These are phyloP conservation scores for Raffaelea arxii DNA, from an alignment of 2,329 filamentous ascomycete genomes.

Conservation along the genomic window DNA sequence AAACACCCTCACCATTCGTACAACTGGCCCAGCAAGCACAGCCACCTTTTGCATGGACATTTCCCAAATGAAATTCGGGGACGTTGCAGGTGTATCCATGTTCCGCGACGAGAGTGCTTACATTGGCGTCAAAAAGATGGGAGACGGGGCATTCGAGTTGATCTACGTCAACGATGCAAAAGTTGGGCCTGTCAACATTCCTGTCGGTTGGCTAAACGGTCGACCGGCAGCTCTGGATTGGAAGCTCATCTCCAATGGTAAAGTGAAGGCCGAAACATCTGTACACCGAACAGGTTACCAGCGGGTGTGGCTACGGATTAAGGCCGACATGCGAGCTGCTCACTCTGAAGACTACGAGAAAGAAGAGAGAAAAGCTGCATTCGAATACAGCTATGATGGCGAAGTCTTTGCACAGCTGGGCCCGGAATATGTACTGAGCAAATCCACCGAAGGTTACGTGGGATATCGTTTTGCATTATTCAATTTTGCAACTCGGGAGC, in stretches of 20 bases:
- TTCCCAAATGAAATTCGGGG: neutral
- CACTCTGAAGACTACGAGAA: neutral
- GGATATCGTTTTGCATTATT: neutral
- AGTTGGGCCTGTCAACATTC: neutral
- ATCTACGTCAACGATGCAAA: neutral
- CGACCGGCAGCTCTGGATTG: neutral
- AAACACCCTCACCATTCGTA: neutral
- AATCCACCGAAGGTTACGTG: neutral
- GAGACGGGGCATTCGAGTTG: neutral
- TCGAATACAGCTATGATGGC: neutral
- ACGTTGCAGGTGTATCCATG: neutral
- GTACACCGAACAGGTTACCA: neutral
- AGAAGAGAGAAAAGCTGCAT: neutral
- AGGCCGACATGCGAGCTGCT: neutral
- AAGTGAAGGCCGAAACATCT: neutral
- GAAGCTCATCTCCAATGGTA: neutral
- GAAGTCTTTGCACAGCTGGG: neutral
- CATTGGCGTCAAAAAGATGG: neutral
- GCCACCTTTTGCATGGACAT: neutral
- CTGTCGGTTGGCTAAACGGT: neutral
- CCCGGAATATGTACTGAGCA: neutral
- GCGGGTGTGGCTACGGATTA: neutral
- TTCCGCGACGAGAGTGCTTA: neutral
- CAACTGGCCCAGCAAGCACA: neutral
- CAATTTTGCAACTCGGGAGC: neutral